Evolutionary conservation across 192 early-diverging fungal species (phyloP).

Genomic region (Coemansia sp.): DNA sequence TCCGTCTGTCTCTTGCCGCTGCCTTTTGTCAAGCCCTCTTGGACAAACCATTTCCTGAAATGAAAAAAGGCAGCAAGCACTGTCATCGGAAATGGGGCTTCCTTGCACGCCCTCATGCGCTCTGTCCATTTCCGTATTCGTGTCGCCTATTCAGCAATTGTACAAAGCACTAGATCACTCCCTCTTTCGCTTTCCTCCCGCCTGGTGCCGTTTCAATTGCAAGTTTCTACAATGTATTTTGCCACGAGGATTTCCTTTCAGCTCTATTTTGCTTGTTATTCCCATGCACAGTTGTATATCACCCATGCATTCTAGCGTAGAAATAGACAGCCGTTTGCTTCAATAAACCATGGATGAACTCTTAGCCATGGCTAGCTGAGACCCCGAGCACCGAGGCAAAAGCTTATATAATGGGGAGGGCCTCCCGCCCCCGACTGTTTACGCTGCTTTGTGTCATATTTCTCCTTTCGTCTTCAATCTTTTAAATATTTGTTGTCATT

Average conservation of each 20-base stretch:
- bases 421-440: background rate
- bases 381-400: background rate
- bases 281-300: background rate
- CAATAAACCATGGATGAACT: constrained; percentile 2
- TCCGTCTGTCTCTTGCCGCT: background rate
- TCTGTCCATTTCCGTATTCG: background rate
- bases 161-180: background rate
- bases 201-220: constrained; percentile 1
- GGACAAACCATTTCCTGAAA: background rate
- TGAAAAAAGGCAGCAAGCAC: background rate
- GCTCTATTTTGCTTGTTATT: constrained; percentile 2
- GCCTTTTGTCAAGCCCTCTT: background rate
- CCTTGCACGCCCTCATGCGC: background rate
- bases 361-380: background rate
- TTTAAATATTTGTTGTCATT: background rate
- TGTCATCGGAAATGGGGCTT: background rate
- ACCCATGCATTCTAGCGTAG: constrained; percentile 6
- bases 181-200: background rate
- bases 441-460: background rate
- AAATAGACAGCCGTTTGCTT: background rate
- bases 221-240: constrained; percentile 1
- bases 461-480: background rate
- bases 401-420: background rate
- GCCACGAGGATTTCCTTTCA: background rate
- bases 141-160: constrained; percentile 5